Evolutionary conservation across 1,139 yeast species (phyloP).

Genomic region (Lodderomyces elongisporus): DNA sequence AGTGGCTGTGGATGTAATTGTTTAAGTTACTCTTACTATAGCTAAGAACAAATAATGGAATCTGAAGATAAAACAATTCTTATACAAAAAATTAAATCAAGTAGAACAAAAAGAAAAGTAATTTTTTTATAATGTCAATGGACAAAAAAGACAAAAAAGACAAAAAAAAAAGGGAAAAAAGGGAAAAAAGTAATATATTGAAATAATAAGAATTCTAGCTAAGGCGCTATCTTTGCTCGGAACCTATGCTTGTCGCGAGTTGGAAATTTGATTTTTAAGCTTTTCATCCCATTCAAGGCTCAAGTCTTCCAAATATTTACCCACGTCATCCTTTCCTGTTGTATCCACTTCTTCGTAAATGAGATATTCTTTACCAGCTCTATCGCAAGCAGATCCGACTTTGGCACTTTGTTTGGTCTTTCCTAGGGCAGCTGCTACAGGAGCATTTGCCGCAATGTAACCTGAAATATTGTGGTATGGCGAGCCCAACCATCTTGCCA

Average conservation of each 20-base stretch:
- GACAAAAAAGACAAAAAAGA: too few species aligned
- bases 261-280: constrained; percentile 65
- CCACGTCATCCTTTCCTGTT: constrained; percentile 63
- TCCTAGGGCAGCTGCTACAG: constrained; percentile 40
- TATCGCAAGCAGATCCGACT: constrained; percentile 68
- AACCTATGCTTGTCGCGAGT: constrained; percentile 34
- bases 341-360: constrained; percentile 50
- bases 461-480: constrained; percentile 87
- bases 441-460: constrained; percentile 84
- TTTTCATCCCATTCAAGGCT: constrained; percentile 55
- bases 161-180: too few species aligned
- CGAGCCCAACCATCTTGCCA: constrained; percentile 81
- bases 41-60: too few species aligned
- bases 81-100: too few species aligned
- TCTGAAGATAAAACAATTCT: too few species aligned
- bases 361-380: constrained; percentile 62
- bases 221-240: not conserved
- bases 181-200: too few species aligned
- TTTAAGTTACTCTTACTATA: constrained; percentile 23
- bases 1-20: constrained; percentile 90
- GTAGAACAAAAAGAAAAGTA: too few species aligned
- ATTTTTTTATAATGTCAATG: not conserved
- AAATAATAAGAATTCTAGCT: too few species aligned
- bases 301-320: constrained; percentile 52
- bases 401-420: constrained; percentile 48